These are phyloP conservation scores for Rhodotorula graminis DNA, from an alignment of 768 basidiomycete genomes.

Conservation along the genomic window DNA sequence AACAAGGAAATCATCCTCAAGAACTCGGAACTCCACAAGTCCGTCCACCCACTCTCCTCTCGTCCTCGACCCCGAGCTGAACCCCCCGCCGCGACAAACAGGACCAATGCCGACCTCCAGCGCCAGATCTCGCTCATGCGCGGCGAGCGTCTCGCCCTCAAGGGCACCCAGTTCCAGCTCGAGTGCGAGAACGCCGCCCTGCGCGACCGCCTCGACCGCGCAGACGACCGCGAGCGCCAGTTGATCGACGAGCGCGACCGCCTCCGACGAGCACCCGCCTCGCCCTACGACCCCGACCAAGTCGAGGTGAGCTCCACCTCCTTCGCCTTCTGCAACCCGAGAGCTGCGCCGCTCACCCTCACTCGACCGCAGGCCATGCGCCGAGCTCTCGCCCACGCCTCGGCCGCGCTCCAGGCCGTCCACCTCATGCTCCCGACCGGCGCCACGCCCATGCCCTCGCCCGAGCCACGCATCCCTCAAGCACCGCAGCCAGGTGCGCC, in stretches of 20 bases:
- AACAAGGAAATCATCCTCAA: slow-evolving; percentile 44
- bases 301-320: slow-evolving; percentile 23
- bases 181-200: slow-evolving; percentile 26
- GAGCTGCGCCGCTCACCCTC: neutral
- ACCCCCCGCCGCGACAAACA: neutral
- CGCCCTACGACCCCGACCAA: slow-evolving; percentile 13
- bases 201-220: slow-evolving; percentile 16
- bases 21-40: slow-evolving; percentile 42
- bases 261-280: neutral
- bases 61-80: neutral
- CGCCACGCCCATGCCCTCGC: neutral
- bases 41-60: neutral
- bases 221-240: slow-evolving; percentile 8
- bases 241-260: slow-evolving; percentile 9
- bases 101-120: slow-evolving; percentile 40
- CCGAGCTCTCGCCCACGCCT: slow-evolving; percentile 6
- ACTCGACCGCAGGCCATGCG: slow-evolving; percentile 16
- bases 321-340: no score
- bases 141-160: slow-evolving; percentile 36
- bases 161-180: slow-evolving; percentile 25
- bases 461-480: no score
- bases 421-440: neutral
- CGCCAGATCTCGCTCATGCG: slow-evolving; percentile 36
- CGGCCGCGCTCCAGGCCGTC: slow-evolving; percentile 24
- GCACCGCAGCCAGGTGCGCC: neutral